phyloP scores from a whole-genome alignment of 768 basidiomycete species.

The Galerina sulciceps region DNA sequence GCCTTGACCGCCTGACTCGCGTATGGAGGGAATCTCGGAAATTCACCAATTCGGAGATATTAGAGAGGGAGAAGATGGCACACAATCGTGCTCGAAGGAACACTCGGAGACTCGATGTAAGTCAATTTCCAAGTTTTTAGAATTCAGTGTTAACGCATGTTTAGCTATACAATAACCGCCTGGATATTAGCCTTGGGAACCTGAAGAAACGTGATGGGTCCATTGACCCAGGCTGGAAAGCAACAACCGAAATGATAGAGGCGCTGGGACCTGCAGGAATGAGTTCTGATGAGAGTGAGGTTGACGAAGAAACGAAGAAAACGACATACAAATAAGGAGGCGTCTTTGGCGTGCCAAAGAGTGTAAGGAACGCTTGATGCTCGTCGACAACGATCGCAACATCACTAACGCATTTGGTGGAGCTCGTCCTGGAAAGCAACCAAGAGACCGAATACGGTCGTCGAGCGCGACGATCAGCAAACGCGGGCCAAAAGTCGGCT shows the following conservation, averaged over 20 bases:
- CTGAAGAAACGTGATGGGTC: conserved; percentile 2
- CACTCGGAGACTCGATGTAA: not conserved
- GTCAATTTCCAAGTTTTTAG: not conserved
- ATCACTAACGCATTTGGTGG: not conserved
- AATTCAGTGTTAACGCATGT: not conserved
- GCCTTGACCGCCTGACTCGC: not conserved
- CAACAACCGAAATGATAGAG: not conserved
- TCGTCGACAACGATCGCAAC: not conserved
- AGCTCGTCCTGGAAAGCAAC: conserved; percentile 1
- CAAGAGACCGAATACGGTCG: not conserved
- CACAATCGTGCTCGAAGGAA: not conserved
- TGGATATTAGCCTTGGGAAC: not conserved
- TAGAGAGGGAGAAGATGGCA: not conserved
- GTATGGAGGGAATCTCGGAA: not conserved
- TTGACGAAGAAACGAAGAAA: not conserved
- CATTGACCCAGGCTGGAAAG: not conserved
- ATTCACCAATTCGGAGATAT: not conserved
- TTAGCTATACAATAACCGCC: conserved; percentile 3
- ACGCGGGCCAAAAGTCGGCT: not conserved
- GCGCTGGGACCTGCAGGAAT: conserved; percentile 3
- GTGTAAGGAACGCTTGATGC: not conserved
- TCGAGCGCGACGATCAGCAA: not conserved
- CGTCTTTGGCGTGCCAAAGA: not conserved
- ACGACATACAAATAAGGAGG: not conserved
- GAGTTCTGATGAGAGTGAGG: conserved; percentile 10